Conservation (phyloP, 495 filamentous ascomycete species). For the Aspergillus conjunctus region DNA sequence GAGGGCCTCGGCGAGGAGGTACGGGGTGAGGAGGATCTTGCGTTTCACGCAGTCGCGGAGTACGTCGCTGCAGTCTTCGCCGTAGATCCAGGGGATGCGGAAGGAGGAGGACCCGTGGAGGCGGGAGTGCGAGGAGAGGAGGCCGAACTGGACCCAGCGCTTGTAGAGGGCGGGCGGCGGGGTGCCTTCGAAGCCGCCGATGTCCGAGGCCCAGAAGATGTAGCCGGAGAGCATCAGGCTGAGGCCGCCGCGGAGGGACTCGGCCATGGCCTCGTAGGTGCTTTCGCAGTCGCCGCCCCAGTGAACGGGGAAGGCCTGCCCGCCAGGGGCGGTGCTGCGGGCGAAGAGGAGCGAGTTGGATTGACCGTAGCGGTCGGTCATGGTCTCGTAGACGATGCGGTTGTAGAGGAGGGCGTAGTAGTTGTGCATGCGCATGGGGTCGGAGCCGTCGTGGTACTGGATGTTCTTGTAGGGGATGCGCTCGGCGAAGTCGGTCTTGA, state of each 20-base stretch:
- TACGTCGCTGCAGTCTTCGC: conserved; percentile 60
- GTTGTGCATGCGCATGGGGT: conserved; percentile 71
- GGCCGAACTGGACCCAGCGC: conserved; percentile 73
- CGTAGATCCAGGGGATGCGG: conserved; percentile 73
- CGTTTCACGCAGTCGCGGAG: conserved; percentile 59
- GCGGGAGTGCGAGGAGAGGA: conserved; percentile 67
- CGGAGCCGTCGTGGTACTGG: conserved; percentile 56
- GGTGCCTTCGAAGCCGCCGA: conserved; percentile 72
- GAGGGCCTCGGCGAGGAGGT: conserved; percentile 58
- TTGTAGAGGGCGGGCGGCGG: conserved; percentile 72
- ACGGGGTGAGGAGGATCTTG: conserved; percentile 65
- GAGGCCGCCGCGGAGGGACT: conserved; percentile 70
- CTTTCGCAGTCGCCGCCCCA: conserved; percentile 72
- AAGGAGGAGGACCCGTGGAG: conserved; percentile 68
- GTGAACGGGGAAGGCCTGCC: conserved; percentile 67
- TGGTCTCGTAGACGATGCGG: conserved; percentile 64
- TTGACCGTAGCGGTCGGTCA: conserved; percentile 59
- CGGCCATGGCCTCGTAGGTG: conserved; percentile 72
- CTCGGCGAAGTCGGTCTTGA: conserved; percentile 78
- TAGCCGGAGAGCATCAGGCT: conserved; percentile 66
- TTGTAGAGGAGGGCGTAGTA: conserved; percentile 74
- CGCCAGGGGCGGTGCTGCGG: conserved; percentile 64
- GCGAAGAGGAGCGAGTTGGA: conserved; percentile 68
- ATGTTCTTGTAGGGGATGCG: conserved; percentile 66
- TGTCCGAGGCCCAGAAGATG: conserved; percentile 70